Evolutionary conservation across 2,329 filamentous ascomycete species (phyloP).

Genomic region (Fusarium nanum): DNA sequence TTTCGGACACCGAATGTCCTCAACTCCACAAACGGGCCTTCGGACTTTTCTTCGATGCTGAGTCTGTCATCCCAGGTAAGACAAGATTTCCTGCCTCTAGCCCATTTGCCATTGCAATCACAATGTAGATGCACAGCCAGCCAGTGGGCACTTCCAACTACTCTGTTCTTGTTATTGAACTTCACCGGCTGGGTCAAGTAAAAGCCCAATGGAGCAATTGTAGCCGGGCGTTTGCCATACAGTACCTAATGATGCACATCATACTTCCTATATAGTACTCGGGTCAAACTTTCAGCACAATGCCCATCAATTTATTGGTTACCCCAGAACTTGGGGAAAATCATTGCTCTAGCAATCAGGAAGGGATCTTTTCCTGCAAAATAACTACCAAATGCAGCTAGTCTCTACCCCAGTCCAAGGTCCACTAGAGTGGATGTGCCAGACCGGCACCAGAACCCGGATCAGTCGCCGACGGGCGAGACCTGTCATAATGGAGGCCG

Average conservation of each 20-base stretch:
- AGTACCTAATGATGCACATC: not conserved
- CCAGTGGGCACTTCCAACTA: not conserved
- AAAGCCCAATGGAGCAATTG: not conserved
- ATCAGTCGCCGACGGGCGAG: not conserved
- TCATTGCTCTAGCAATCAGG: not conserved
- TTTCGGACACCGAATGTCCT: slow-evolving; percentile 33
- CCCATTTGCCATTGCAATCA: not conserved
- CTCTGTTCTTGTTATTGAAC: not conserved
- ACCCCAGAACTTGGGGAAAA: not conserved
- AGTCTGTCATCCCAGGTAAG: not conserved
- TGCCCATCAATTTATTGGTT: not conserved
- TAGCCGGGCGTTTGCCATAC: not conserved
- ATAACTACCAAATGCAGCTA: not conserved
- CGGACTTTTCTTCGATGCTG: slow-evolving; percentile 13
- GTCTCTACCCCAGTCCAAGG: not conserved
- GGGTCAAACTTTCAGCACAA: not conserved
- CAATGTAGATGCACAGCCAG: not conserved
- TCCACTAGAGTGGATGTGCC: not conserved
- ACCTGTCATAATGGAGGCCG: not conserved
- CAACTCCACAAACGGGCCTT: not conserved
- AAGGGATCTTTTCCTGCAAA: not conserved
- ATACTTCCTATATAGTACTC: not conserved
- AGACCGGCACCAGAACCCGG: not conserved
- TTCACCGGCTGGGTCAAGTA: too few relatives aligned
- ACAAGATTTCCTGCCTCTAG: not conserved